Evolutionary conservation across 192 early-diverging fungal species (phyloP), one percentile per base, ranked within the genome.

Genomic region (Linnemannia zychae): DNA sequence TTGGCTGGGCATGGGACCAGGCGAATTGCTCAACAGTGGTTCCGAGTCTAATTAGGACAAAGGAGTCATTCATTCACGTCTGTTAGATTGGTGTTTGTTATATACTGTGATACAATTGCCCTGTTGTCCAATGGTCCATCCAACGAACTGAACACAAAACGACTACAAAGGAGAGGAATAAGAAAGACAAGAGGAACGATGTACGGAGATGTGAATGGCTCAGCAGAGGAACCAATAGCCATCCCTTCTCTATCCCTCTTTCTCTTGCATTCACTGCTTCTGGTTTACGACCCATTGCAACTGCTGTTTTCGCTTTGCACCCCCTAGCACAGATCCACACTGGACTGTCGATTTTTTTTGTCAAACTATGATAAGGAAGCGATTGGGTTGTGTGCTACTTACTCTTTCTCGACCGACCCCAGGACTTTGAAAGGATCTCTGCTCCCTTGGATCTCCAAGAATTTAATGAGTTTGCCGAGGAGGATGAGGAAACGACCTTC

Each of bases 371-470:
- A 63, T 63, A 31, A 63, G 57, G 57, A 31, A 28, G 9, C 53
- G 7, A 12, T 11, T 11, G 7, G 57, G 12, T 2, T 31, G 57
- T 7, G 22, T 9, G 57, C 3, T 38, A 24, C 76, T 37, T 78
- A 84, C 82, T 78, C 72, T 84, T 84, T 75, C 77, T 74, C n/a
- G 67, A 60, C 0, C 77, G 76, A 31, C 82, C 76, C 68, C 48
- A 71, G 20, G 76, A 57, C 71, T 84, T 84, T 57, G 82, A 78
- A 20, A 84, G 31, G 44, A 84, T 84, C 73, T 79, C 82, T 7
- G 77, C 82, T 3, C 82, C 82, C 49, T 75, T 84, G 33, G 77
- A 65, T 65, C 48, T 68, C 82, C 82, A 84, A 2, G 82, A 84
- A 9, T 73, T 75, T 13, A 84, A 46, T 3, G 82, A 84, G 60